Conservation (phyloP, 164 flowering plant species). For the Echeveria elegans region DNA sequence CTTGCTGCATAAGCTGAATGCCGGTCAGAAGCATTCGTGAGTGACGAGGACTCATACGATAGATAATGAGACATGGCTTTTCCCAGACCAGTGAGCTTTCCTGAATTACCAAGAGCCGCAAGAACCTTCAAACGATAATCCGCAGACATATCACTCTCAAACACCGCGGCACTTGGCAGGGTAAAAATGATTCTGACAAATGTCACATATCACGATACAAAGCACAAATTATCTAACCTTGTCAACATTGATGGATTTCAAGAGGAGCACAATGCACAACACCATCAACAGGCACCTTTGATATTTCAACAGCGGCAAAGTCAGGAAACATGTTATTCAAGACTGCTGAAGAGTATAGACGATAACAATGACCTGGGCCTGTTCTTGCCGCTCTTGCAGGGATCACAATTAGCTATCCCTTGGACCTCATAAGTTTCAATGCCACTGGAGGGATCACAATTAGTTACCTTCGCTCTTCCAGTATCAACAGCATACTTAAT, state of each 20-base stretch:
- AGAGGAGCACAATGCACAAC: constrained; percentile 72
- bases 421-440: constrained; percentile 81
- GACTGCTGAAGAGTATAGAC: too few species aligned
- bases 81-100: too few species aligned
- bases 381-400: constrained; percentile 94
- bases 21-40: constrained; percentile 91
- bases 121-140: constrained; percentile 67
- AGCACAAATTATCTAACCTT: constrained; percentile 39
- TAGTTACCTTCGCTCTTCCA: constrained; percentile 88
- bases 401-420: constrained; percentile 98
- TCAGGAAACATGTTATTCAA: constrained; percentile 59
- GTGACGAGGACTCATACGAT: constrained; percentile 96
- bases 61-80: constrained; percentile 86
- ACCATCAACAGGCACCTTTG: constrained; percentile 83
- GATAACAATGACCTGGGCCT: too few species aligned
- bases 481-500: too few species aligned
- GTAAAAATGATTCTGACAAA: too few species aligned
- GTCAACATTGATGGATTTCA: too few species aligned
- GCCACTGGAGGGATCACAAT: constrained; percentile 63
- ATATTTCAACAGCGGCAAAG: constrained; percentile 72
- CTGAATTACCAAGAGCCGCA: constrained; percentile 65
- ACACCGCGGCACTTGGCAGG: not conserved
- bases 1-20: too few species aligned
- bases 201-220: not conserved
- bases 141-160: constrained; percentile 25